A percentile compares a stretch with the other conserved stretches of the same genome.
phyloP scores from a whole-genome alignment of 176 grass and related monocot genomes.

The Phoenix dactylifera region DNA sequence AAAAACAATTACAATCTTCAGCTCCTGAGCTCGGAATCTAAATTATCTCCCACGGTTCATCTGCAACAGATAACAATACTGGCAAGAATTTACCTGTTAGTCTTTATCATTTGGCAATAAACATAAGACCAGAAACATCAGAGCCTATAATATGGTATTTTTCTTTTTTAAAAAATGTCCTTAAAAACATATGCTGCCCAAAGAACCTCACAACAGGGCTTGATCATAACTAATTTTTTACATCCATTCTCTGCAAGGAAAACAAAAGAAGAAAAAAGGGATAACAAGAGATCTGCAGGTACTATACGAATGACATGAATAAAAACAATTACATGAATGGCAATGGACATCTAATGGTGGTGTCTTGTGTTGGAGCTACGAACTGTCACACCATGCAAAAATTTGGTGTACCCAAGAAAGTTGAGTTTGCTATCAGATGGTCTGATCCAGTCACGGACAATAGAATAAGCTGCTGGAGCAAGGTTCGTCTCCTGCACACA shows the following conservation, averaged over 20 bases:
- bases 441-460: constrained; percentile 85
- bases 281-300: constrained; percentile 16
- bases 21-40: too few relatives aligned
- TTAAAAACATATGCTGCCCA: too few relatives aligned
- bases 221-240: too few relatives aligned
- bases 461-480: constrained; percentile 59
- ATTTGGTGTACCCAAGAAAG: constrained; percentile 90
- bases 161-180: too few relatives aligned
- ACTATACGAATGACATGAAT: constrained; percentile 55
- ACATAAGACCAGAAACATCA: too few relatives aligned
- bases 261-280: constrained; percentile 24
- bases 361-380: constrained; percentile 60
- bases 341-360: constrained; percentile 24
- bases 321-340: constrained; percentile 18
- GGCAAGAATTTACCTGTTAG: too few relatives aligned
- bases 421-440: constrained; percentile 72
- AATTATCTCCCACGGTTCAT: too few relatives aligned
- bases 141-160: too few relatives aligned
- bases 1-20: constrained; percentile 12
- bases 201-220: too few relatives aligned
- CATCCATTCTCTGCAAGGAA: constrained; percentile 16
- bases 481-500: constrained; percentile 84
- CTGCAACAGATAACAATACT: too few relatives aligned
- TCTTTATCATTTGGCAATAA: too few relatives aligned
- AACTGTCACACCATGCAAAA: constrained; percentile 95